Percentiles rank a stretch among this genome's conserved stretches.
Conservation (phyloP, 805 yeast species). For the Maudiozyma saulgeensis region DNA sequence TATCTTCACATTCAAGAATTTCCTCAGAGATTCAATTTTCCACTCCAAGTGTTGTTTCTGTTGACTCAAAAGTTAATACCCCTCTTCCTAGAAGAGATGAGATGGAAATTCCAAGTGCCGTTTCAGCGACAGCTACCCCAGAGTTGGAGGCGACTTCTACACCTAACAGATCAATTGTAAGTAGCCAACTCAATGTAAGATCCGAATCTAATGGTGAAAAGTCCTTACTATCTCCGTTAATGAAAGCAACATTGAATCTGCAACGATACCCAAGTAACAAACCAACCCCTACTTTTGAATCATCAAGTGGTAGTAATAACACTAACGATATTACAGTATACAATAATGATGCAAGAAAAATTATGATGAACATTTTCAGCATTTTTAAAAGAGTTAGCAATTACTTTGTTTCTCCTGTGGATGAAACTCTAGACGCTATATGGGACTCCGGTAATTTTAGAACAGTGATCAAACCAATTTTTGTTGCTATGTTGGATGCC, state of each 20-base stretch:
- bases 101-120: background rate
- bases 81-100: background rate
- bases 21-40: background rate
- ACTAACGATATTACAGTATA: background rate
- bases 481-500: conserved; percentile 29
- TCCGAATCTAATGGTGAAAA: background rate
- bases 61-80: background rate
- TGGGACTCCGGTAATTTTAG: conserved; percentile 9
- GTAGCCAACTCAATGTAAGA: background rate
- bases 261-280: background rate
- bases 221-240: background rate
- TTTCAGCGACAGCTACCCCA: conserved; percentile 1
- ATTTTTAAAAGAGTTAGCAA: conserved; percentile 15
- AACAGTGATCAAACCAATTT: conserved; percentile 26
- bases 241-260: background rate
- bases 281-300: background rate
- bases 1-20: background rate
- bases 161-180: background rate
- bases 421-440: conserved; percentile 2
- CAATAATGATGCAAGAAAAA: conserved; percentile 14
- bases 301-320: background rate
- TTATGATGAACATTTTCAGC: conserved; percentile 15
- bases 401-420: conserved; percentile 9
- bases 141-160: background rate
- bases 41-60: background rate